Conservation (phyloP, 164 flowering plant genomes). For the grape (Vitis vinifera) region DNA sequence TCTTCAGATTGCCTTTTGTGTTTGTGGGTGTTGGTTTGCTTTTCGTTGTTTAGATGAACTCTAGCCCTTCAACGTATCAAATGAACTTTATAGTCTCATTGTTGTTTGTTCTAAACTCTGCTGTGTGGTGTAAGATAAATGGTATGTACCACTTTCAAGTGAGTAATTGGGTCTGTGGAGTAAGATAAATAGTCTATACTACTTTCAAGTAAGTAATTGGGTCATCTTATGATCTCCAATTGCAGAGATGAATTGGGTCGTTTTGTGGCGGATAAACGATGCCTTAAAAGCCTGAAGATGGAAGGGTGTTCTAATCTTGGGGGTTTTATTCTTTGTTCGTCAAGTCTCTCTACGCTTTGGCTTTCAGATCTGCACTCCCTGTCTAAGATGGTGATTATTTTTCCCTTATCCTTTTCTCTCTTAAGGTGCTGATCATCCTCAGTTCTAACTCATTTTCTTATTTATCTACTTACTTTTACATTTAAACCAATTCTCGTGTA, state of each 20-base stretch:
- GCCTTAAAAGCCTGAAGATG: constrained; percentile 79
- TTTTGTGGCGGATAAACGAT: constrained; percentile 81
- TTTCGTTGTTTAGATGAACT: not conserved
- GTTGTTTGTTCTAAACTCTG: too few species aligned
- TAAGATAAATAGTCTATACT: not conserved
- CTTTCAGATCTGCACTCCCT: constrained; percentile 82
- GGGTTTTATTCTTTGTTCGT: constrained; percentile 58
- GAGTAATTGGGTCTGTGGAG: too few species aligned
- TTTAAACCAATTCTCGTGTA: not conserved
- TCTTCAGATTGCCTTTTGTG: not conserved
- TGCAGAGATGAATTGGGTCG: constrained; percentile 92
- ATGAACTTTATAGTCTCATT: too few species aligned
- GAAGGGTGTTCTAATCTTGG: constrained; percentile 89
- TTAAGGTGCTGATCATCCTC: not conserved
- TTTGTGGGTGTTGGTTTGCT: not conserved
- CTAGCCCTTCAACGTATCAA: too few species aligned
- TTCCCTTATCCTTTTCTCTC: not conserved
- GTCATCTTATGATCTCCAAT: not conserved
- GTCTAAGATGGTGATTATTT: constrained; percentile 67
- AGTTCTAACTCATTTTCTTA: not conserved
- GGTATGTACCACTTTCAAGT: too few species aligned
- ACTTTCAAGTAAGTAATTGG: not conserved
- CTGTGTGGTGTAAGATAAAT: too few species aligned
- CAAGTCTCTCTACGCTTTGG: constrained; percentile 82
- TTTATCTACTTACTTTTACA: not conserved